Conservation (phyloP, 2,329 filamentous ascomycete species). For the Zymoseptoria brevis region DNA sequence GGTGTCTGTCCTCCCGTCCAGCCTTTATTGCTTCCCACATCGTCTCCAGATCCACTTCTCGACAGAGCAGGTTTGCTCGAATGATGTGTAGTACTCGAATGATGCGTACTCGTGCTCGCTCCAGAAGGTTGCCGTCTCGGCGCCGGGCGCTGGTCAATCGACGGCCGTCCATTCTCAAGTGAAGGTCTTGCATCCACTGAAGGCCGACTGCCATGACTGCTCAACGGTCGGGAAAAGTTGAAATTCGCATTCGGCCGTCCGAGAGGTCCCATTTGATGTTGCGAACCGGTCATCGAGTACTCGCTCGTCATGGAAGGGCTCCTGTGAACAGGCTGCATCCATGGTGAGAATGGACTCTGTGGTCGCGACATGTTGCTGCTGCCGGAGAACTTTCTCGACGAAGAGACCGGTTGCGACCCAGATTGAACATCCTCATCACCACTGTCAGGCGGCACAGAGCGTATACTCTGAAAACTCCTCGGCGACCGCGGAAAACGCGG, state of each 20-base stretch:
- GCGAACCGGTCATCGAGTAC: constrained; percentile 53
- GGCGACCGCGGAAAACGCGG: constrained; percentile 37
- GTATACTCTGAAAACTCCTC: constrained; percentile 36
- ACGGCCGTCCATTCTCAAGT: constrained; percentile 26
- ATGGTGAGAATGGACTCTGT: constrained; percentile 58
- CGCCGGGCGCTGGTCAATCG: constrained; percentile 15
- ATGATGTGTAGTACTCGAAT: constrained; percentile 18
- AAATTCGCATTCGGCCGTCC: constrained; percentile 12
- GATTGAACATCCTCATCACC: constrained; percentile 53
- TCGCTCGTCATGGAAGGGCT: constrained; percentile 58
- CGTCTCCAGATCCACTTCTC: constrained; percentile 35
- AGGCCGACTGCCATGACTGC: constrained; percentile 48
- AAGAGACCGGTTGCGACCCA: constrained; percentile 50
- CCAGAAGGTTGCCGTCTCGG: constrained; percentile 20
- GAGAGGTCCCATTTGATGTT: constrained; percentile 9
- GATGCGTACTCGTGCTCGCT: constrained; percentile 21
- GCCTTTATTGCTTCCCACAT: constrained; percentile 4
- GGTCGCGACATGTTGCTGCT: constrained; percentile 56
- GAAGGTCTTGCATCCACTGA: constrained; percentile 33
- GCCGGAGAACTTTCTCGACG: constrained; percentile 71
- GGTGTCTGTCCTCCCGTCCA: constrained; percentile 8
- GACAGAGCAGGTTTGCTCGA: constrained; percentile 19
- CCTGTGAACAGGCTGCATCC: constrained; percentile 38
- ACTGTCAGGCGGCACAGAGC: constrained; percentile 42
- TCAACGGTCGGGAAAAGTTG: constrained; percentile 89